A percentile compares a stretch with the other conserved stretches of the same genome.
phyloP scores from a whole-genome alignment of 345 rosid genomes.

The Moricandia arvensis region DNA sequence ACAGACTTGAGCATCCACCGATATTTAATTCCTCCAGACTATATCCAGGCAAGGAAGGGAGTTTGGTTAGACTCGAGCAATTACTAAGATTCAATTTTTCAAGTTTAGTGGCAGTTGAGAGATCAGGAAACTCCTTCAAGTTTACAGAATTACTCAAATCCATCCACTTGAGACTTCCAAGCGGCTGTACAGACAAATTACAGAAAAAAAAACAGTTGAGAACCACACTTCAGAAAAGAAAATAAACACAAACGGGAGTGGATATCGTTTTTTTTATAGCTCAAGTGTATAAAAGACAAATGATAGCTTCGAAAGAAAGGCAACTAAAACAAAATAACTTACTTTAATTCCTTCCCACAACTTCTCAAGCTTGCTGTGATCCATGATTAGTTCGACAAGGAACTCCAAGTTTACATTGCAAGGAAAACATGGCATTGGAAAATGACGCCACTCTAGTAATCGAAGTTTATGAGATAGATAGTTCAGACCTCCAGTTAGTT shows the following conservation, averaged over 20 bases:
- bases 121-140: slow-evolving; percentile 14
- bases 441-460: slow-evolving; percentile 11
- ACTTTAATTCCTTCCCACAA: slow-evolving; percentile 29
- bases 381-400: slow-evolving; percentile 13
- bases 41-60: background rate
- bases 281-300: no score
- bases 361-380: background rate
- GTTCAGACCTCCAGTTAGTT: background rate
- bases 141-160: background rate
- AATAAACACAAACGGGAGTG: no score
- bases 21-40: background rate
- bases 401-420: background rate
- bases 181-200: slow-evolving; percentile 10
- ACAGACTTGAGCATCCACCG: background rate
- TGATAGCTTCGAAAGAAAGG: background rate
- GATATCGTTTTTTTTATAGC: no score
- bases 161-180: slow-evolving; percentile 15
- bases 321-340: background rate
- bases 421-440: slow-evolving; percentile 20
- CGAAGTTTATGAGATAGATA: background rate
- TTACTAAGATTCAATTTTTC: background rate
- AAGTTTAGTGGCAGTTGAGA: slow-evolving; percentile 11
- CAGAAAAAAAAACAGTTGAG: background rate
- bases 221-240: background rate
- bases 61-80: background rate